Evolutionary conservation across 176 grass and related monocot species (phyloP), one percentile per base, ranked within the genome.

Genomic region (Aegilops tauschii): DNA sequence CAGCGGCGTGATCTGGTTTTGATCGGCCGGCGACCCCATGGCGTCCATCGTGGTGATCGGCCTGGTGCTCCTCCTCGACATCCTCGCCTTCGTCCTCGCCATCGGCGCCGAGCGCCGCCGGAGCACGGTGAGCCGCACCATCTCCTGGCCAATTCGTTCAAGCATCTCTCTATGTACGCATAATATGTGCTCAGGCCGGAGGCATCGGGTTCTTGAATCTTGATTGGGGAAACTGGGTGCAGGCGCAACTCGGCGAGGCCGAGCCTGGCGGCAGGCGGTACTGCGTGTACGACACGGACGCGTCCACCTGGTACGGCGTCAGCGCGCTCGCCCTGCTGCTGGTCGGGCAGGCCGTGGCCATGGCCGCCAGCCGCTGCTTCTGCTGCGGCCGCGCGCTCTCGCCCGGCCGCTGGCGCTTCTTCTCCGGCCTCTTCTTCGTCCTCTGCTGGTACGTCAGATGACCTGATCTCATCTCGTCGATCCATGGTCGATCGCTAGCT

Each of bases 11-110:
- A 14, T 49, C 1, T 14, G 12, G 12, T 1, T 14, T 49, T 52
- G 49, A 52, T 17, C 5, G 36, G 8, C 5, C 23, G 10, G 20
- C 3, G 9, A 42, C 12, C 16, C 65, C 64, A 94, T 94, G 93
- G 87, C 85, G 67, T 90, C 87, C 69, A 54, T 82, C 32, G 85
- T 88, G 54, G 2, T 95, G 40, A 12, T 93, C 78, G 9, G 39
- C 52, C 58, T 79, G 50, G 71, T 98, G 25, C 56, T 91, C 76
- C 4, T 83, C 89, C 0, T 98, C 76, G 93, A 98, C 84, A 16
- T 95, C n/a, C 29, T 93, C 77, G 95, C 95, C 83, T 98, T 98
- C 86, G 90, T 86, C 59, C 93, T 98, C 79, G 93, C 95, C 69
- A 80, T 98, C 65, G 95, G 88, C 35, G 95, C 93, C 61, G 93